phyloP scores from a whole-genome alignment of 2,329 filamentous ascomycete genomes.

The Aspergillus costaricaensis region DNA sequence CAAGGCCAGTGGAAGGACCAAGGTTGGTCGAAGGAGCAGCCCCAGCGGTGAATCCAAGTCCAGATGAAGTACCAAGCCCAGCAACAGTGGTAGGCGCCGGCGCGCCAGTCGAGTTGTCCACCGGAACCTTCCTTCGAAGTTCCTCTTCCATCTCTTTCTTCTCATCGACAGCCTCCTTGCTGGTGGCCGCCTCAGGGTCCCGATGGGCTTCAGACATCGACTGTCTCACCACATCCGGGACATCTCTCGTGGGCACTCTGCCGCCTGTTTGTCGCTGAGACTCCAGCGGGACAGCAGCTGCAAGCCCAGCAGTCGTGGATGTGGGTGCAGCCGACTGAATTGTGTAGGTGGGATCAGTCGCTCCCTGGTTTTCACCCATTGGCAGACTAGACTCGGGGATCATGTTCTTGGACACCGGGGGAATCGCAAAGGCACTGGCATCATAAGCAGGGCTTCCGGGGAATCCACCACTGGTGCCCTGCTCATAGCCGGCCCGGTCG shows the following conservation, averaged over 20 bases:
- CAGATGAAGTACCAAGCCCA: not conserved
- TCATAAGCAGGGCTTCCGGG: slow-evolving; percentile 38
- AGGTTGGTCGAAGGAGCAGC: slow-evolving; percentile 21
- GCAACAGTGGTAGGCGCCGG: slow-evolving; percentile 32
- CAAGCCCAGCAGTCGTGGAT: slow-evolving; percentile 49
- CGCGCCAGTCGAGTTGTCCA: slow-evolving; percentile 39
- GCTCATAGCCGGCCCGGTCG: slow-evolving; percentile 85
- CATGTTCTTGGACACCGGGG: slow-evolving; percentile 61
- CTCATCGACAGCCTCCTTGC: slow-evolving; percentile 68
- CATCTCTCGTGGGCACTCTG: slow-evolving; percentile 29
- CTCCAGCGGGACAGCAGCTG: slow-evolving; percentile 48
- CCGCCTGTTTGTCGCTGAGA: slow-evolving; percentile 27
- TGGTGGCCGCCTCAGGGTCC: slow-evolving; percentile 70
- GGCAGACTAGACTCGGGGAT: slow-evolving; percentile 84
- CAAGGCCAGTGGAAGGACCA: too few relatives aligned
- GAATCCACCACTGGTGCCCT: slow-evolving; percentile 58
- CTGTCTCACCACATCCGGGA: slow-evolving; percentile 49
- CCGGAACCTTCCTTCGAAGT: slow-evolving; percentile 57
- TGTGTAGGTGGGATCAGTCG: slow-evolving; percentile 55
- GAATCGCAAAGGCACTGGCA: slow-evolving; percentile 51
- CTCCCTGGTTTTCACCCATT: slow-evolving; percentile 52
- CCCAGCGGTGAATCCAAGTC: slow-evolving; percentile 41
- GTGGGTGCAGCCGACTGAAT: slow-evolving; percentile 55
- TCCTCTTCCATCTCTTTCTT: slow-evolving; percentile 76
- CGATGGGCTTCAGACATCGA: slow-evolving; percentile 55